phyloP scores from a whole-genome alignment of 2,329 filamentous ascomycete species.

The Verticillium nubilum region DNA sequence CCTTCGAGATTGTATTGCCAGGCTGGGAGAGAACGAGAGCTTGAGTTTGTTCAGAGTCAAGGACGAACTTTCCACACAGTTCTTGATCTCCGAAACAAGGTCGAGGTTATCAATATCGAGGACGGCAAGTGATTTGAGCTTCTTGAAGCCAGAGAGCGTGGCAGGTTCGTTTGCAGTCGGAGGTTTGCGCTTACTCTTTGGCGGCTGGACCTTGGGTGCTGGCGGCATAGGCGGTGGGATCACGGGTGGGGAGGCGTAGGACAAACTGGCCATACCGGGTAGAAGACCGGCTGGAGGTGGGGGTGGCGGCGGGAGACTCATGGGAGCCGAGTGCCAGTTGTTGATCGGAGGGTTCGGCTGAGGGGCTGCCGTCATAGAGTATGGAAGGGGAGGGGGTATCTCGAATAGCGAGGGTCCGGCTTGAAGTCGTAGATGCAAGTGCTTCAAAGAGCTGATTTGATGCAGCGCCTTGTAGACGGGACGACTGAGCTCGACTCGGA shows the following conservation, averaged over 20 bases:
- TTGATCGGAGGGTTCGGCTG: constrained; percentile 9
- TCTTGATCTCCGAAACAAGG: constrained; percentile 47
- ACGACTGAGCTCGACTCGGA: constrained; percentile 56
- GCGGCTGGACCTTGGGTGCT: constrained; percentile 24
- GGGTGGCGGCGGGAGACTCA: constrained; percentile 13
- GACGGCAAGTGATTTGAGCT: constrained; percentile 46
- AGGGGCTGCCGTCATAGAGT: constrained; percentile 12
- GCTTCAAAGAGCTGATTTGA: constrained; percentile 42
- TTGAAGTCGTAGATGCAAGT: constrained; percentile 55
- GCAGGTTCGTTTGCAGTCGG: constrained; percentile 33
- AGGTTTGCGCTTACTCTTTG: constrained; percentile 30
- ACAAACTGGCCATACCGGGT: not conserved
- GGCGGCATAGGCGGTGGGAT: constrained; percentile 23
- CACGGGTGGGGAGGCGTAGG: not conserved
- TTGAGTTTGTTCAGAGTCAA: constrained; percentile 48
- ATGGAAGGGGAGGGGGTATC: constrained; percentile 40
- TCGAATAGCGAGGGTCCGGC: constrained; percentile 50
- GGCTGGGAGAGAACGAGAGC: constrained; percentile 50
- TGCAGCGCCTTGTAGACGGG: constrained; percentile 53
- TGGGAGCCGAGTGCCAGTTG: constrained; percentile 9
- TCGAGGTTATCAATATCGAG: constrained; percentile 58
- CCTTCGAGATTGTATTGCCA: constrained; percentile 40
- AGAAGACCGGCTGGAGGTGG: constrained; percentile 9
- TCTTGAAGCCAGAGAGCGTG: constrained; percentile 52
- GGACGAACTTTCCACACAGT: constrained; percentile 49